These are phyloP conservation scores for Auricularia heimuer DNA, from an alignment of 768 basidiomycete species.

Conservation along the genomic window DNA sequence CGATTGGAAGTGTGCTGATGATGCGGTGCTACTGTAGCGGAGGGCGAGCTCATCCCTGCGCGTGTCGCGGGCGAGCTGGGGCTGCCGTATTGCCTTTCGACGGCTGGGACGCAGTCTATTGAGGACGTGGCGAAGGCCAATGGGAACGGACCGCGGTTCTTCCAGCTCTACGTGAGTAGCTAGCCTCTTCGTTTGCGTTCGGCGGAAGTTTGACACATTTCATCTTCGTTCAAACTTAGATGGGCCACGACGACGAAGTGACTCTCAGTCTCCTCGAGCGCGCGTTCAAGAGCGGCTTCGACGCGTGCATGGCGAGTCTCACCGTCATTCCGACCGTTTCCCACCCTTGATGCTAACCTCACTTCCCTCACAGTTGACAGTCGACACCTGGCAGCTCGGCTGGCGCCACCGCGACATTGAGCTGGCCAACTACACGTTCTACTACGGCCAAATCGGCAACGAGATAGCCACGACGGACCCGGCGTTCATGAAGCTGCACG, in stretches of 20 bases:
- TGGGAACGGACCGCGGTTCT: constrained; percentile 38
- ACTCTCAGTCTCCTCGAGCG: constrained; percentile 38
- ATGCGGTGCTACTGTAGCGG: neutral
- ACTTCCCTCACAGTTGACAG: constrained; percentile 32
- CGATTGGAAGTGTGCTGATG: neutral
- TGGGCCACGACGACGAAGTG: constrained; percentile 45
- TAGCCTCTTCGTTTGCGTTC: no score
- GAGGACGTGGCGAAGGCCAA: constrained; percentile 42
- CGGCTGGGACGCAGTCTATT: constrained; percentile 39
- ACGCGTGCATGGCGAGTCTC: constrained; percentile 16
- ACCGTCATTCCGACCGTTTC: constrained; percentile 10
- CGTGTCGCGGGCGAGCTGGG: constrained; percentile 40
- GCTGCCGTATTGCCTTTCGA: constrained; percentile 42
- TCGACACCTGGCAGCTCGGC: constrained; percentile 43
- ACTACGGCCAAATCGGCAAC: constrained; percentile 24
- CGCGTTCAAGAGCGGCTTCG: constrained; percentile 37
- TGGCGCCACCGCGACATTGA: constrained; percentile 41
- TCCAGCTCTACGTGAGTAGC: constrained; percentile 33
- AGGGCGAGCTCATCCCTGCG: constrained; percentile 38
- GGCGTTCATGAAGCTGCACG: constrained; percentile 39
- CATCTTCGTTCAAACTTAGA: constrained; percentile 7
- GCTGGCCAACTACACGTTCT: constrained; percentile 36
- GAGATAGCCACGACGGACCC: constrained; percentile 40
- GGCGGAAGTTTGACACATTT: no score
- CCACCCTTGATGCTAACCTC: constrained; percentile 9